Evolutionary conservation across 768 basidiomycete species (phyloP).

Genomic region (Heimioporus sp.): DNA sequence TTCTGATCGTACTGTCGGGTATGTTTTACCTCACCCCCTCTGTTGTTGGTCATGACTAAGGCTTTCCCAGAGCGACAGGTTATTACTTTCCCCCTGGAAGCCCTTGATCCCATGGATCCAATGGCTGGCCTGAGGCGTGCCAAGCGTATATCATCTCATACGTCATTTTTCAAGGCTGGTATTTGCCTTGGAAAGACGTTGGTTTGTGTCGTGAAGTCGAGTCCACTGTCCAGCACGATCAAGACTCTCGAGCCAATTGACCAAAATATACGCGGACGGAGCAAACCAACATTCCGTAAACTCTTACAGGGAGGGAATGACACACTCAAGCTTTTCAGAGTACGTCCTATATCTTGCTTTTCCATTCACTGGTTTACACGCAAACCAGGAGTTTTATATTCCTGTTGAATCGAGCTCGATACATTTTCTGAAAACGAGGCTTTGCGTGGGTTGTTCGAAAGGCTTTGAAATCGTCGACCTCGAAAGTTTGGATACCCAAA

Average conservation of each 20-base stretch:
- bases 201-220: conserved; percentile 96
- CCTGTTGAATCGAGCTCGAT: conserved; percentile 96
- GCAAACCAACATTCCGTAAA: conserved; percentile 92
- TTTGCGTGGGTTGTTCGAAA: conserved; percentile 95
- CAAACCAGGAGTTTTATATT: conserved; percentile 90
- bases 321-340: conserved; percentile 88
- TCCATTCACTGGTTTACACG: neutral
- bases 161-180: conserved; percentile 97
- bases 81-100: conserved; percentile 92
- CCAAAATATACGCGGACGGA: conserved; percentile 72
- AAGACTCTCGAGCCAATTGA: conserved; percentile 97
- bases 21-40: conserved; percentile 14
- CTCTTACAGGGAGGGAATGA: conserved; percentile 94
- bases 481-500: conserved; percentile 95
- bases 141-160: conserved; percentile 93
- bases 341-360: conserved; percentile 29
- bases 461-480: conserved; percentile 99
- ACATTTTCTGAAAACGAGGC: conserved; percentile 94
- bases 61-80: conserved; percentile 79
- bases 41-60: neutral
- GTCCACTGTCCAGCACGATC: conserved; percentile 93
- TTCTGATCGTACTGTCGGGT: conserved; percentile 99
- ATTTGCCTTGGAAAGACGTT: conserved; percentile 87
- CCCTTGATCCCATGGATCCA: conserved; percentile 87
- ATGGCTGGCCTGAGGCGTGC: conserved; percentile 89